phyloP scores from a whole-genome alignment of 345 rosid species.

The Triadica sebifera region DNA sequence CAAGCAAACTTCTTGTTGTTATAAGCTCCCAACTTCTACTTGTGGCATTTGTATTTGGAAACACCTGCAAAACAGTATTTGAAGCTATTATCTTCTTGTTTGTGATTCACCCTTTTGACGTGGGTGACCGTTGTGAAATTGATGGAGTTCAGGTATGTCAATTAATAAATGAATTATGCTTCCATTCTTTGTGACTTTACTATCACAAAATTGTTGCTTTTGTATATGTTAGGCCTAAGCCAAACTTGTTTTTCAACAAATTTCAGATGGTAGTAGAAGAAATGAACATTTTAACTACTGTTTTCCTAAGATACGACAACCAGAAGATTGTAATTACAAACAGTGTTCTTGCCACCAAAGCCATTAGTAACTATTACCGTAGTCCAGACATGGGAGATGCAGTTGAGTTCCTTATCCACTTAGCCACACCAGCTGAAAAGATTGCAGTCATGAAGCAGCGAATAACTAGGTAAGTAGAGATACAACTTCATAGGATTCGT shows the following conservation, averaged over 20 bases:
- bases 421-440: conserved; percentile 58
- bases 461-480: conserved; percentile 38
- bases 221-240: background rate
- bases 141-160: conserved; percentile 31
- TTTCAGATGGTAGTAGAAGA: conserved; percentile 83
- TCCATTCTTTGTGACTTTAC: background rate
- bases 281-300: conserved; percentile 66
- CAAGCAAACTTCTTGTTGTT: conserved; percentile 26
- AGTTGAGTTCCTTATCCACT: conserved; percentile 56
- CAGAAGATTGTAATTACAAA: conserved; percentile 73
- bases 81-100: conserved; percentile 33
- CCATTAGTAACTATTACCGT: conserved; percentile 49
- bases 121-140: conserved; percentile 33
- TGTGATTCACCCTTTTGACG: conserved; percentile 32
- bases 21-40: conserved; percentile 32
- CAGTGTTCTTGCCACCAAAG: conserved; percentile 43
- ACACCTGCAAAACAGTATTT: conserved; percentile 30
- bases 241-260: background rate
- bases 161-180: background rate
- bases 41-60: conserved; percentile 31
- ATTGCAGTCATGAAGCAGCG: conserved; percentile 49
- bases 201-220: background rate
- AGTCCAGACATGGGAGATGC: conserved; percentile 83
- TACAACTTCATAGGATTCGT: background rate
- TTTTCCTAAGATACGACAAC: conserved; percentile 68